Conservation (phyloP, 768 basidiomycete species). For the Tulasnella sp. region DNA sequence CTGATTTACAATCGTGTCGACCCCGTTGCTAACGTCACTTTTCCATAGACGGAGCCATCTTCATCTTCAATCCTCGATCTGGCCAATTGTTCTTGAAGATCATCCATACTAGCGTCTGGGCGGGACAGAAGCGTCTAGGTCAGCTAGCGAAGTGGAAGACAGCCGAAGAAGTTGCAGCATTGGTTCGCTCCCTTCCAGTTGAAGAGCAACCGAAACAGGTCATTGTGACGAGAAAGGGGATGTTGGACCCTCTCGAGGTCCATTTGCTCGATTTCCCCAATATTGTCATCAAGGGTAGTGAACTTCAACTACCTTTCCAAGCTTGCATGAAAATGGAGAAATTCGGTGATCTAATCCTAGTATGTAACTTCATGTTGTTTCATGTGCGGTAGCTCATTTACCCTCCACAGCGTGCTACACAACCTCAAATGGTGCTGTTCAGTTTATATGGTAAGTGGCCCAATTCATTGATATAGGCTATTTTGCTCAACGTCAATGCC, state of each 20-base stretch:
- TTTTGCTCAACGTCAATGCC: not conserved
- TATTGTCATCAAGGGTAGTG: constrained; percentile 99
- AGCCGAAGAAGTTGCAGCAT: constrained; percentile 97
- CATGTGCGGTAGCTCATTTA: constrained; percentile 3
- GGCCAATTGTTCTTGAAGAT: constrained; percentile 98
- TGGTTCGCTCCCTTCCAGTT: constrained; percentile 95
- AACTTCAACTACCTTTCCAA: constrained; percentile 97
- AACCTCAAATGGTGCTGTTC: constrained; percentile 98
- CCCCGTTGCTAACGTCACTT: constrained; percentile 10
- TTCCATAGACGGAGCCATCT: constrained; percentile 72
- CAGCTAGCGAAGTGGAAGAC: constrained; percentile 99
- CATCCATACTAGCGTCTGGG: constrained; percentile 99
- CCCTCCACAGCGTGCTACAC: constrained; percentile 63
- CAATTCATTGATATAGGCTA: not conserved
- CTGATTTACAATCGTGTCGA: not conserved
- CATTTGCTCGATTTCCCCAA: constrained; percentile 99
- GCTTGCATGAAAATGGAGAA: constrained; percentile 99
- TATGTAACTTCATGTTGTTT: constrained; percentile 24
- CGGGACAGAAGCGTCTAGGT: constrained; percentile 98
- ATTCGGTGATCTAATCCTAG: constrained; percentile 93
- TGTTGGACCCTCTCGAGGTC: constrained; percentile 96
- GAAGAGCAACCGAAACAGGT: constrained; percentile 99
- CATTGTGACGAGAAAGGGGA: constrained; percentile 98
- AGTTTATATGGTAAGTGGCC: constrained; percentile 66
- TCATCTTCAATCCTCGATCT: constrained; percentile 98